Evolutionary conservation across 495 filamentous ascomycete species (phyloP).

Genomic region (Aspergillus sclerotiicarbonarius): DNA sequence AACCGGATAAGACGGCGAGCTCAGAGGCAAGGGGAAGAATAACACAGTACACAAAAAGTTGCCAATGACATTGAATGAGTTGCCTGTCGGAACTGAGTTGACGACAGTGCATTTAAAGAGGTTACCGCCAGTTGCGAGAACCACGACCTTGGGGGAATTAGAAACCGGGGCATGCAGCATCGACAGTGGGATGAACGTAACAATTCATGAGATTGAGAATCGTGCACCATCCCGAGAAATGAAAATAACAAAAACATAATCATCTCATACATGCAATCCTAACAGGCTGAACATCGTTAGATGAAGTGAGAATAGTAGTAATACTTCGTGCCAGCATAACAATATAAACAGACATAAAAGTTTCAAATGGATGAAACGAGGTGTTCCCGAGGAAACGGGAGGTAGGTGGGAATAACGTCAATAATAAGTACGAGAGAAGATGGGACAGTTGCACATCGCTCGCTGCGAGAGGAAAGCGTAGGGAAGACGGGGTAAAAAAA

Average conservation of each 20-base stretch:
- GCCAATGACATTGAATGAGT: constrained; percentile 6
- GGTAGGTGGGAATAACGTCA: constrained; percentile 17
- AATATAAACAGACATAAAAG: constrained; percentile 40
- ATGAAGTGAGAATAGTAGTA: constrained; percentile 17
- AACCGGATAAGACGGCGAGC: background rate
- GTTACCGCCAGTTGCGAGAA: constrained; percentile 4
- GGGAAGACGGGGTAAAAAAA: constrained; percentile 12
- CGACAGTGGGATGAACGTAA: constrained; percentile 18
- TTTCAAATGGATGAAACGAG: background rate
- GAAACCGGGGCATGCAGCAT: constrained; percentile 12
- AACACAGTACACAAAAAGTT: background rate
- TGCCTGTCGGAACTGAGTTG: background rate
- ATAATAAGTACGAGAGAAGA: constrained; percentile 18
- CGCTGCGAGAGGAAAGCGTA: constrained; percentile 32
- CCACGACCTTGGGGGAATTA: constrained; percentile 1
- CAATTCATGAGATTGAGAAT: constrained; percentile 16
- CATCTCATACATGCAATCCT: constrained; percentile 32
- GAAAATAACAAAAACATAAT: constrained; percentile 23
- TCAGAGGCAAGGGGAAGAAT: background rate
- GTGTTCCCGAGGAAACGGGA: constrained; percentile 10
- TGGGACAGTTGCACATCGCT: constrained; percentile 33
- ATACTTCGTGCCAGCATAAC: constrained; percentile 38
- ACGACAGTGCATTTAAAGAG: constrained; percentile 2
- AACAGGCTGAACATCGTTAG: constrained; percentile 22
- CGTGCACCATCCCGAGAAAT: constrained; percentile 15